Conservation (phyloP, 108 stramenopile genomes). For the Cylindrotheca closterium region DNA sequence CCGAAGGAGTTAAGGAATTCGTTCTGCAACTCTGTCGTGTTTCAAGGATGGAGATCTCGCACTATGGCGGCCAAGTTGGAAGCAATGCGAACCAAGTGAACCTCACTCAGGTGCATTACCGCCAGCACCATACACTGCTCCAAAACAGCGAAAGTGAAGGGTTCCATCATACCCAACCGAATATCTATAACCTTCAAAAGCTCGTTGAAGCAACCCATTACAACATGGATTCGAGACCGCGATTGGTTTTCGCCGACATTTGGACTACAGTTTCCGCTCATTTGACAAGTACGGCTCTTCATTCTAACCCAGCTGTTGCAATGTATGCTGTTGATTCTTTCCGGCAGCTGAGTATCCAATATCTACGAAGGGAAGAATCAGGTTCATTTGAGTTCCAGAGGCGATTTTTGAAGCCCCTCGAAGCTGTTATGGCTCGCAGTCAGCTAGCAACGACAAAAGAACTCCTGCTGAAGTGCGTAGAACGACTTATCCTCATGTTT, state of each 20-base stretch:
- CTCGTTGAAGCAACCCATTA: slow-evolving; percentile 98
- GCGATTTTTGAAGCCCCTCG: slow-evolving; percentile 93
- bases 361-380: slow-evolving; percentile 91
- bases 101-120: slow-evolving; percentile 70
- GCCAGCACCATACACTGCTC: slow-evolving; percentile 63
- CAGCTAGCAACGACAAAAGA: slow-evolving; percentile 80
- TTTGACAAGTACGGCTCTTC: slow-evolving; percentile 90
- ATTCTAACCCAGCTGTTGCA: slow-evolving; percentile 90
- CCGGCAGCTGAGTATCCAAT: slow-evolving; percentile 95
- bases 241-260: slow-evolving; percentile 92
- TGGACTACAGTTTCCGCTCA: slow-evolving; percentile 92
- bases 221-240: slow-evolving; percentile 94
- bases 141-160: slow-evolving; percentile 32
- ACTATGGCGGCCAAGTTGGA: slow-evolving; percentile 66
- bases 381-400: slow-evolving; percentile 95
- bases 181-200: slow-evolving; percentile 95
- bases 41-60: slow-evolving; percentile 90
- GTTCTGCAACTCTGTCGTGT: slow-evolving; percentile 89
- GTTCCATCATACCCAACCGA: slow-evolving; percentile 75
- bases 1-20: slow-evolving; percentile 84
- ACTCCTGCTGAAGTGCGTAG: slow-evolving; percentile 91
- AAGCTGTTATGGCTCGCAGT: slow-evolving; percentile 80
- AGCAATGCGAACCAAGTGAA: slow-evolving; percentile 70
- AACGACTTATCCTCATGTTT: slow-evolving; percentile 83
- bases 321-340: slow-evolving; percentile 98